Conservation (phyloP, 192 early-diverging fungal species). For the Entophlyctis helioformis region DNA sequence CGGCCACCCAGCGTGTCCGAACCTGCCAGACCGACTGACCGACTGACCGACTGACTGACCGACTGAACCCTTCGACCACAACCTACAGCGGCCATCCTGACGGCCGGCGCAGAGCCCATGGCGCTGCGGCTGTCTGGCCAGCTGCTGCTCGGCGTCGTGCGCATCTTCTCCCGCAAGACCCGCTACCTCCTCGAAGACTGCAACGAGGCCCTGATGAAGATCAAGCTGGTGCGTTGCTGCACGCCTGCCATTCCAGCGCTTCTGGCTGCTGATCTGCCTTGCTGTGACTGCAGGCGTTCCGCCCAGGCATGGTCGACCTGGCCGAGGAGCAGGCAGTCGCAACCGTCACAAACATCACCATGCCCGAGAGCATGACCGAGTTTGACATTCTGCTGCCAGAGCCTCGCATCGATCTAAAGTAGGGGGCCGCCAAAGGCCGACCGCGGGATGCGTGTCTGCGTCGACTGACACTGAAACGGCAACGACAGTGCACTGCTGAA, state of each 20-base stretch:
- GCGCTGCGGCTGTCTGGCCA: conserved; percentile 93
- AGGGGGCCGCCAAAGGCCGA: neutral
- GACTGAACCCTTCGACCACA: conserved; percentile 3
- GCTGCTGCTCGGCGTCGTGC: conserved; percentile 84
- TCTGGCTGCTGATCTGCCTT: neutral
- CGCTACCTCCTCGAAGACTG: conserved; percentile 96
- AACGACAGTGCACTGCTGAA: neutral
- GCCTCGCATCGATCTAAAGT: conserved; percentile 33
- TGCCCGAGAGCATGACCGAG: conserved; percentile 76
- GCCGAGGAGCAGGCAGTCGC: conserved; percentile 60
- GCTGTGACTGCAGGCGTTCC: conserved; percentile 45
- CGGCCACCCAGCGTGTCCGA: no score
- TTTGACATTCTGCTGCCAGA: conserved; percentile 86
- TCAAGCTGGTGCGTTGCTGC: conserved; percentile 67
- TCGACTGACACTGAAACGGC: conserved; percentile 1
- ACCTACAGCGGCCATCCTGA: conserved; percentile 63
- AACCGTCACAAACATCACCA: conserved; percentile 70
- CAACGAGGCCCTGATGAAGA: conserved; percentile 85
- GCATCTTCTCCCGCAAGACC: conserved; percentile 94
- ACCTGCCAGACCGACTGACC: no score
- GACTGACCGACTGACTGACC: no score
- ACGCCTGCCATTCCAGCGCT: no score
- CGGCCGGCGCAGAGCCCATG: conserved; percentile 69
- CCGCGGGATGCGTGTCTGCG: neutral
- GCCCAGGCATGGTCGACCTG: conserved; percentile 75